These are phyloP conservation scores for Mucor plumbeus DNA, from an alignment of 371 early-diverging fungal genomes.

Conservation along the genomic window DNA sequence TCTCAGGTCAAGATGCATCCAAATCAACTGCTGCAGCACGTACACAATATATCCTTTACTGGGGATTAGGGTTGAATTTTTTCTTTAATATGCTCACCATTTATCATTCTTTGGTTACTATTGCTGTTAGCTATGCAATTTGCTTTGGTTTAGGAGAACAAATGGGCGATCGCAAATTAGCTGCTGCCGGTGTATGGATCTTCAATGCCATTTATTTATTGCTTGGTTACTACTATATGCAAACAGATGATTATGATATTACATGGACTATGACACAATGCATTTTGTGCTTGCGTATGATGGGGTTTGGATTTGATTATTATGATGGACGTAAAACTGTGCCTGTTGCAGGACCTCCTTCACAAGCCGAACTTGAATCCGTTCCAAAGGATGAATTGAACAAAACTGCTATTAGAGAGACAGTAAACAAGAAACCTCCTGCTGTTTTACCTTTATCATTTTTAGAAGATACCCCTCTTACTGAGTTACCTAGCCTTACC, in stretches of 20 bases:
- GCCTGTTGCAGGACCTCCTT: constrained; percentile 21
- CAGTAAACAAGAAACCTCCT: constrained; percentile 23
- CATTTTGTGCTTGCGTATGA: constrained; percentile 73
- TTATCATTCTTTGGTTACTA: constrained; percentile 65
- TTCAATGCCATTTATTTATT: constrained; percentile 70
- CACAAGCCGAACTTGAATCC: constrained; percentile 12
- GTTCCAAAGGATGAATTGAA: constrained; percentile 10
- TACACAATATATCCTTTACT: constrained; percentile 53
- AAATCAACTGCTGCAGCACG: constrained; percentile 42
- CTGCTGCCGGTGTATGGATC: constrained; percentile 54
- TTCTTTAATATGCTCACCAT: constrained; percentile 67
- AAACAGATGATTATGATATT: constrained; percentile 68
- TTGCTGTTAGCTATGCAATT: constrained; percentile 57
- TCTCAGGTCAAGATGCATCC: constrained; percentile 32
- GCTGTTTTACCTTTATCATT: constrained; percentile 43
- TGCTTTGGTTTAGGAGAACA: constrained; percentile 41
- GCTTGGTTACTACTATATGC: constrained; percentile 57
- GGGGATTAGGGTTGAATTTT: constrained; percentile 59
- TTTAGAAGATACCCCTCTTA: constrained; percentile 40
- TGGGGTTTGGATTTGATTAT: constrained; percentile 74
- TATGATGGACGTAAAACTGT: constrained; percentile 56
- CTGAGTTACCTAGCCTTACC: constrained; percentile 52
- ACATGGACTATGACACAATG: constrained; percentile 80
- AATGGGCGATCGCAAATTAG: constrained; percentile 47
- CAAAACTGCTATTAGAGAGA: constrained; percentile 13